Base-by-base conservation (phyloP, 345 rosid genomes). In the Linum trigynum region DNA sequence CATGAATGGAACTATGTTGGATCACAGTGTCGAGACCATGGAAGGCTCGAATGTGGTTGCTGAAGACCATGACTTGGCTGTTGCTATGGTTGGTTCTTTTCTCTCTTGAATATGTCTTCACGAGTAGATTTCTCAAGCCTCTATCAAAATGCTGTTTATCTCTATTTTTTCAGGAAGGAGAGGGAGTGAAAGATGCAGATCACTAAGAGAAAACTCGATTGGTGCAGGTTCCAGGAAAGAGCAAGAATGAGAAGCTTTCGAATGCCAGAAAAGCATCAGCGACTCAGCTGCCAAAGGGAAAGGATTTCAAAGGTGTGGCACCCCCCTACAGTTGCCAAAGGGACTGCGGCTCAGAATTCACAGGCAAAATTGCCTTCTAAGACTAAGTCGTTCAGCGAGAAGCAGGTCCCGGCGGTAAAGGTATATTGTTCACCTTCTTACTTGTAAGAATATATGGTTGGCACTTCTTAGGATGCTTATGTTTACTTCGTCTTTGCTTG, bases 311-410 rank as follows among this genome's bases (percentile, higher is more conserved):
- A 65, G 69, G 41, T 78, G 74, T 61, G 69, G 79, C 57, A 36
- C 59, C 39, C 7, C 7, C 48, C 68, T 32, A 67, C 71, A 57
- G 69, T 75, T 64, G 70, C 92, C 42, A 91, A 86, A 75, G 98
- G 88, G 70, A 72, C 81, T 67, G 74, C 57, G 73, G 61, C 77
- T 71, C 66, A 70, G 58, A 70, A 56, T 83, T 67, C 81, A 57
- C 71, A 56, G 10, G 53, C 75, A 61, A 82, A 82, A 66, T 84
- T 74, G 39, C 73, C 90, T 67, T 65, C 77, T 15, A 85, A 80
- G 78, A 86, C 69, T 66, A 83, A 65, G 62, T 70, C 90, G 45
- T 68, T 78, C 67, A 85, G 73, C 62, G 86, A 80, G 72, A 80
- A 78, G 78, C 84, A 74, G 51, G 73, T 62, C 59, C 72, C 65